Percentiles rank a stretch among this genome's conserved stretches.
These are phyloP conservation scores for Coffea humblotiana DNA, from an alignment of 305 asterid species.

Conservation along the genomic window DNA sequence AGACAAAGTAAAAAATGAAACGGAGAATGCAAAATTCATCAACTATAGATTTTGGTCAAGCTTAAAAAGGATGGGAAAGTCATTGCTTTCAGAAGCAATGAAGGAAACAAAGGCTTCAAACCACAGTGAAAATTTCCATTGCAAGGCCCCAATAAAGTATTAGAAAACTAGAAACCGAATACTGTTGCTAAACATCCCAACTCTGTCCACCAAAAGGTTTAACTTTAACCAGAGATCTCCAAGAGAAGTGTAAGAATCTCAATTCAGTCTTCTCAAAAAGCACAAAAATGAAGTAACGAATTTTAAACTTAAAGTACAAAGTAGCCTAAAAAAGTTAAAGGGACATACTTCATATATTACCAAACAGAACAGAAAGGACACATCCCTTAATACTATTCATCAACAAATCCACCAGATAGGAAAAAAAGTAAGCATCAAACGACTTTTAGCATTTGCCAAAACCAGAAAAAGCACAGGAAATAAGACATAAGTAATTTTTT, in stretches of 20 bases:
- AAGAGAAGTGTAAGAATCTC: not conserved
- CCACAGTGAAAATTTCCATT: not conserved
- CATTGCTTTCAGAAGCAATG: not conserved
- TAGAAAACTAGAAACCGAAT: not conserved
- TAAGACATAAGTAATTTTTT: no score
- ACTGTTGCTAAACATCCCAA: not conserved
- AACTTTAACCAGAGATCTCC: conserved; percentile 9
- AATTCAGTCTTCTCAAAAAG: not conserved
- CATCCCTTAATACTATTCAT: not conserved
- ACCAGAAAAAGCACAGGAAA: not conserved
- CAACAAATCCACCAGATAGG: not conserved
- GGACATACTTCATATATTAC: not conserved
- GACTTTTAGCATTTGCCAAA: not conserved
- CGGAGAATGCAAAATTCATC: not conserved
- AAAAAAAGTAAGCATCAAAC: not conserved
- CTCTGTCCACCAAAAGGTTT: not conserved
- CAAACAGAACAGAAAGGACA: not conserved
- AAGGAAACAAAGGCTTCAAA: conserved; percentile 7
- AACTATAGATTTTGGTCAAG: not conserved
- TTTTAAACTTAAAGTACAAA: not conserved
- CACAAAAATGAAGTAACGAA: not conserved
- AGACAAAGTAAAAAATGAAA: conserved; percentile 3
- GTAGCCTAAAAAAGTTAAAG: not conserved
- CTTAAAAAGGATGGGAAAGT: not conserved
- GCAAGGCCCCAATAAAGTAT: not conserved